These are phyloP conservation scores for Cutaneotrichosporon mucoides DNA, from an alignment of 1,284 basidiomycete genomes.

Conservation along the genomic window DNA sequence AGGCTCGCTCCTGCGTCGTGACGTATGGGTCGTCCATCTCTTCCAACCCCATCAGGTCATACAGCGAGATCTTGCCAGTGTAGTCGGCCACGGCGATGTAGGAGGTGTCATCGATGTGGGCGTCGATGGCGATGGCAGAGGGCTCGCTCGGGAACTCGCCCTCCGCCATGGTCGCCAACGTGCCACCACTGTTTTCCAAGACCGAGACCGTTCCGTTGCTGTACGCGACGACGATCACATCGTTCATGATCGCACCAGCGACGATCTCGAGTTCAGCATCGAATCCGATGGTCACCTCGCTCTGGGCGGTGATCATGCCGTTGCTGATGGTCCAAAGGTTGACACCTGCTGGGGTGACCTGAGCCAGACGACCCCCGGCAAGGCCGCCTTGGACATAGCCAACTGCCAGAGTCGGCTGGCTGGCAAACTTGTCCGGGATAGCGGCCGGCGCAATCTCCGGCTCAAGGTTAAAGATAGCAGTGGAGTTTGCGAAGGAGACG, in stretches of 20 bases:
- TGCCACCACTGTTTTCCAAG: neutral
- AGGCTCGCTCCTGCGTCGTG: conserved; percentile 17
- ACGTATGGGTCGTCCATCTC: conserved; percentile 9
- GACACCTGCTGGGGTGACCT: conserved; percentile 63
- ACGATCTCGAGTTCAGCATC: conserved; percentile 55
- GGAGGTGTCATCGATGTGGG: neutral
- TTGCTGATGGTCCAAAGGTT: conserved; percentile 44
- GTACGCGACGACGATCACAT: conserved; percentile 64
- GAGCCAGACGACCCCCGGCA: conserved; percentile 52
- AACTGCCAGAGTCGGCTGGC: conserved; percentile 62
- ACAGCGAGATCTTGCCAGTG: neutral
- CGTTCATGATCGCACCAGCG: conserved; percentile 61
- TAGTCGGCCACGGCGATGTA: neutral
- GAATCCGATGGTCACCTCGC: neutral
- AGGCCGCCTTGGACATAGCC: conserved; percentile 48
- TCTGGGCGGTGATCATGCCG: conserved; percentile 1
- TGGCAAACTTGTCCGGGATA: conserved; percentile 40
- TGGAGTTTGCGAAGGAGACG: conserved; percentile 22
- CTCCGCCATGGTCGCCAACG: conserved; percentile 6
- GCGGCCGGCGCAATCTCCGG: conserved; percentile 43
- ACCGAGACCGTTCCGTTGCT: conserved; percentile 25
- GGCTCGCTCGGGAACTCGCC: neutral
- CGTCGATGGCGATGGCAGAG: neutral
- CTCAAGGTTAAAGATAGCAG: conserved; percentile 43
- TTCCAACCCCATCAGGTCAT: neutral